Base-by-base conservation (phyloP, 1,284 basidiomycete genomes). In the Puccinia coronata region DNA sequence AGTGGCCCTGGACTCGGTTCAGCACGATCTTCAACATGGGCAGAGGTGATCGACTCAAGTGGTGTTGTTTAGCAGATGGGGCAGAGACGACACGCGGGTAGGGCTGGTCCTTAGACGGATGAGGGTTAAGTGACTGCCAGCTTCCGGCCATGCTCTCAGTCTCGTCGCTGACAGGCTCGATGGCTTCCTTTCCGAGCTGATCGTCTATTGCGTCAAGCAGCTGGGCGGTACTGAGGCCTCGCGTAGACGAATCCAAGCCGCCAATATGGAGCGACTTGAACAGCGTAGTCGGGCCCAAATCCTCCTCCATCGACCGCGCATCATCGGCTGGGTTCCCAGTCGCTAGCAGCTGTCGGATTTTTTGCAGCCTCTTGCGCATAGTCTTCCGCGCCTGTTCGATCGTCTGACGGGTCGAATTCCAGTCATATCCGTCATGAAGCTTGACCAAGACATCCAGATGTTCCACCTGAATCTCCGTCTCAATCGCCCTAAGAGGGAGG, bases 181-280 rank as follows among this genome's bases (percentile, higher is more conserved):
- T 43, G 43, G 59, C 8, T n/a, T 61, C 93, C 75, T 91, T 91
- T 11, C 87, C 86, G 12, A 98, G 88, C 85, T 98, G 92, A 83
- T 98, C 94, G 80, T 86, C 85, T 43, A 99, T 95, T 0, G 94
- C 95, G 3, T 93, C 93, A 67, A 98, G 90, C 59, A 96, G 88
- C 12, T 90, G 91, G 12, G 89, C 90, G 0, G 91, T 89, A 84
- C 96, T 93, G 83, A 93, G 88, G 53, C 90, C 90, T 77, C 92
- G 70, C 47, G 70, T 61, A 1, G 79, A 84, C 84, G 90, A 89
- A 69, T 91, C 90, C 12, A 96, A 87, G 28, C 95, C 95, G 78
- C n/a, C n/a, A n/a, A 97, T 91, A 84, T 95, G 94, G 34, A 98
- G 90, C 0, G 96, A 98, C 85, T 97, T 96, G 88, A 96, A 96